Evolutionary conservation across 2,329 filamentous ascomycete species (phyloP).

Genomic region (Botrytis sinoallii): DNA sequence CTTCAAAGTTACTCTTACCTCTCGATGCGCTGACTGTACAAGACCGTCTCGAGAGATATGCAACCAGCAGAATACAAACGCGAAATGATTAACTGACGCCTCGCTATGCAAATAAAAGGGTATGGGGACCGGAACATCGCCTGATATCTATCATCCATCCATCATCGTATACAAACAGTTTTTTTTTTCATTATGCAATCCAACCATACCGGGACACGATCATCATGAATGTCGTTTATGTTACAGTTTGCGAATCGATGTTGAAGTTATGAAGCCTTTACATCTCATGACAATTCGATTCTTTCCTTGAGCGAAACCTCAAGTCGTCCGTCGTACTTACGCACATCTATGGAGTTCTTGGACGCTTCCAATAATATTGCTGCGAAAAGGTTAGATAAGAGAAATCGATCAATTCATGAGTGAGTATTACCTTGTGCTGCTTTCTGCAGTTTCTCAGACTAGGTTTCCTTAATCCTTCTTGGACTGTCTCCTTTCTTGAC

Average conservation of each 20-base stretch:
- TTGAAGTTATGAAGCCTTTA: conserved; percentile 8
- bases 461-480: conserved; percentile 82
- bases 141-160: conserved; percentile 22
- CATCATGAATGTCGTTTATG: conserved; percentile 11
- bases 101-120: conserved; percentile 31
- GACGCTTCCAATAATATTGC: conserved; percentile 71
- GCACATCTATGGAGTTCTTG: conserved; percentile 48
- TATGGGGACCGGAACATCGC: conserved; percentile 28
- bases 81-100: conserved; percentile 25
- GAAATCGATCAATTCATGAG: not conserved
- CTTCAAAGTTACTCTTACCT: conserved; percentile 7
- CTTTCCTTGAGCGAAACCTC: conserved; percentile 2
- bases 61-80: conserved; percentile 14
- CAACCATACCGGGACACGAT: conserved; percentile 3
- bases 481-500: conserved; percentile 75
- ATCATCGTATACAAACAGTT: conserved; percentile 25
- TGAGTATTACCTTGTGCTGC: conserved; percentile 81
- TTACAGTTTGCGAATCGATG: conserved; percentile 3
- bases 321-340: conserved; percentile 39
- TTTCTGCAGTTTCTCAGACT: conserved; percentile 87
- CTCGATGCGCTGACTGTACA: not conserved
- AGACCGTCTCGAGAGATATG: not conserved
- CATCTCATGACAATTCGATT: conserved; percentile 9
- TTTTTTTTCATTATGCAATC: conserved; percentile 16
- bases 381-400: conserved; percentile 12